Base-by-base conservation (phyloP, 2,329 filamentous ascomycete species). In the Myriosclerotinia duriaeana region DNA sequence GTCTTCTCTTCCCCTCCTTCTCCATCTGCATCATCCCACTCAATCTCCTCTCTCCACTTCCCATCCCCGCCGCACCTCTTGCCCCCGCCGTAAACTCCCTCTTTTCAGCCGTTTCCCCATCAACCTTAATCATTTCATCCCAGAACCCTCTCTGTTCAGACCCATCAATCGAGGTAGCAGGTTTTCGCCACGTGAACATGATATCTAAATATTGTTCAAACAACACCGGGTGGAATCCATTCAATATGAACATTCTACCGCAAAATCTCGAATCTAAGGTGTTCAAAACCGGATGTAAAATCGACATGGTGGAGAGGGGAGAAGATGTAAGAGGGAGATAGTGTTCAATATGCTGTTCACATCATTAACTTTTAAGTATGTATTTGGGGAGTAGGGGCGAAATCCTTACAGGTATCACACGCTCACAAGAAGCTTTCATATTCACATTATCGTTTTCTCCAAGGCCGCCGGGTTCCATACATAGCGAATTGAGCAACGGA, bases 271-370 rank as follows among this genome's bases (percentile, higher is more conserved):
- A 40, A 34, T 63, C 30, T 15, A 58, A 12, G 15, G 65, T 34
- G 52, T 67, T 53, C 56, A 91, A 75, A 89, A 85, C 53, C 93
- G 79, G 17, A 92, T 85, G 2, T 90, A 91, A 82, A 88, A 91
- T 66, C 3, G 64, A 66, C 34, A 53, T 64, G 7, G 87, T 79
- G 4, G 89, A 84, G 2, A 93, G 89, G 69, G 91, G 89, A 73
- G 92, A 89, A 4, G 87, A 88, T 2, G 53, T n/a, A 22, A 65
- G 63, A 11, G 63, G 53, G 6, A 65, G 20, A 73, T 92, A 94
- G 76, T 94, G 91, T 77, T 94, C 91, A 44, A 93, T 87, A 71
- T 92, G 83, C 15, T 84, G 81, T 62, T 93, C 86, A 2, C 14
- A 44, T 20, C 6, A 26, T 61, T 46, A 34, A 34, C 4, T 26